A percentile compares a stretch with the other conserved stretches of the same genome.
Conservation (phyloP, 1,284 basidiomycete genomes). For the Mrakiaceae sp. region DNA sequence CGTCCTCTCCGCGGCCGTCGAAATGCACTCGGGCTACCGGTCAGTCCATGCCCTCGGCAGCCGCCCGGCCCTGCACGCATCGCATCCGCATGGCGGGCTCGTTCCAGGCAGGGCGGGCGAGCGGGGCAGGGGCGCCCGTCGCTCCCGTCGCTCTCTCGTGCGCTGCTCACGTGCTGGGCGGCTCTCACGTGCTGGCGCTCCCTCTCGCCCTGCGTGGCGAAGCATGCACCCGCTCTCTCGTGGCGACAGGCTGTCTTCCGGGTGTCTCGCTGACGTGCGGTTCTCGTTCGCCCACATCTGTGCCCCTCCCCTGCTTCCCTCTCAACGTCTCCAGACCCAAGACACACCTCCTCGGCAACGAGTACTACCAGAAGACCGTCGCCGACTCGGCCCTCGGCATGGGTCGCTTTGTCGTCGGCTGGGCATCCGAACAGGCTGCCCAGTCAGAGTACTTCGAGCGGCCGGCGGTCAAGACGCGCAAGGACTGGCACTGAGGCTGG, state of each 20-base stretch:
- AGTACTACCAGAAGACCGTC: constrained; percentile 6
- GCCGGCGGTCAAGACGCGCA: background rate
- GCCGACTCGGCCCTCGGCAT: constrained; percentile 6
- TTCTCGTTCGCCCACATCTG: background rate
- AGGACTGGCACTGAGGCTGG: too few species aligned
- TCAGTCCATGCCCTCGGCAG: too few species aligned
- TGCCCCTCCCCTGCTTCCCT: background rate
- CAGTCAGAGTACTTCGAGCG: constrained; percentile 2
- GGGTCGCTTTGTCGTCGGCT: constrained; percentile 3
- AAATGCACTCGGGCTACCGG: too few species aligned
- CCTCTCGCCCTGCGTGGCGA: too few species aligned
- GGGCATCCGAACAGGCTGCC: background rate
- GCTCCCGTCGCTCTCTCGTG: background rate
- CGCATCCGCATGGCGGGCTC: too few species aligned
- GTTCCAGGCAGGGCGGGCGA: too few species aligned
- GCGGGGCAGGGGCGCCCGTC: too few species aligned
- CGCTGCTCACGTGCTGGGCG: too few species aligned
- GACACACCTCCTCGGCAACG: constrained; percentile 12
- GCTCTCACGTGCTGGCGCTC: too few species aligned
- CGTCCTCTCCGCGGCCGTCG: too few species aligned
- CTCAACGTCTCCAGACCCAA: background rate
- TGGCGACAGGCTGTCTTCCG: background rate
- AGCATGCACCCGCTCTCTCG: background rate
- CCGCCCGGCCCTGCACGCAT: too few species aligned
- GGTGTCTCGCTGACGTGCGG: background rate